phyloP scores from a whole-genome alignment of 2,329 filamentous ascomycete genomes.

The Fusarium verticillioides region DNA sequence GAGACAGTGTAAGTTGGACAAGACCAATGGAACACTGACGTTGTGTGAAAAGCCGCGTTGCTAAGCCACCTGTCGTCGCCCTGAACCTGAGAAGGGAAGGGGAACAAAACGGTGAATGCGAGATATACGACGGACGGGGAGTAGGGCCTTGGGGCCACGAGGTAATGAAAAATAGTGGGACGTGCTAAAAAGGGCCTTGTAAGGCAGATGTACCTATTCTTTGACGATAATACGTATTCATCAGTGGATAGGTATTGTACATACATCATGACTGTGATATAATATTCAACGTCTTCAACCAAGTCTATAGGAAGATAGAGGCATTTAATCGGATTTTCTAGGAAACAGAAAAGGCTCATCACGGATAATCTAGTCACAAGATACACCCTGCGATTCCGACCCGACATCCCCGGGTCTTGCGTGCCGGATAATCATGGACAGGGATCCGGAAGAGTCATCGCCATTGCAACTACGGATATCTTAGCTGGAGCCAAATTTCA shows the following conservation, averaged over 20 bases:
- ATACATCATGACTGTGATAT: not conserved
- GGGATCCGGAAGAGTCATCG: slow-evolving; percentile 25
- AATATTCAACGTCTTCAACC: not conserved
- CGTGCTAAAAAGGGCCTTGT: slow-evolving; percentile 18
- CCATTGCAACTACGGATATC: not conserved
- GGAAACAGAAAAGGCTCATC: slow-evolving; percentile 3
- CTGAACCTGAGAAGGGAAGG: slow-evolving; percentile 5
- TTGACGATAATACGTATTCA: not conserved
- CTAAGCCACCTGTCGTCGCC: slow-evolving; percentile 30
- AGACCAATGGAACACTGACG: not conserved
- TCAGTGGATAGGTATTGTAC: not conserved
- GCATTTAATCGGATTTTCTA: not conserved
- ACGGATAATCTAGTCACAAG: slow-evolving; percentile 11
- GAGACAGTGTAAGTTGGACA: not conserved
- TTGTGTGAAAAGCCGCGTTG: slow-evolving; percentile 16
- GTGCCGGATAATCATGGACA: slow-evolving; percentile 31
- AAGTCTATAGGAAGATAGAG: not conserved
- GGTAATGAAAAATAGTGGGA: slow-evolving; percentile 17
- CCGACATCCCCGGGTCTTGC: slow-evolving; percentile 28
- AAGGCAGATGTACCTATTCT: slow-evolving; percentile 1
- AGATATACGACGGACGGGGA: slow-evolving; percentile 40
- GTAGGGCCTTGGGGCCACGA: slow-evolving; percentile 12
- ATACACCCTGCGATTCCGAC: slow-evolving; percentile 1
- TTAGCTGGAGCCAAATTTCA: not conserved
- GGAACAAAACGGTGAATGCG: slow-evolving; percentile 36